Evolutionary conservation across 345 rosid genomes (phyloP).

Genomic region (Bruguiera sexangula): DNA sequence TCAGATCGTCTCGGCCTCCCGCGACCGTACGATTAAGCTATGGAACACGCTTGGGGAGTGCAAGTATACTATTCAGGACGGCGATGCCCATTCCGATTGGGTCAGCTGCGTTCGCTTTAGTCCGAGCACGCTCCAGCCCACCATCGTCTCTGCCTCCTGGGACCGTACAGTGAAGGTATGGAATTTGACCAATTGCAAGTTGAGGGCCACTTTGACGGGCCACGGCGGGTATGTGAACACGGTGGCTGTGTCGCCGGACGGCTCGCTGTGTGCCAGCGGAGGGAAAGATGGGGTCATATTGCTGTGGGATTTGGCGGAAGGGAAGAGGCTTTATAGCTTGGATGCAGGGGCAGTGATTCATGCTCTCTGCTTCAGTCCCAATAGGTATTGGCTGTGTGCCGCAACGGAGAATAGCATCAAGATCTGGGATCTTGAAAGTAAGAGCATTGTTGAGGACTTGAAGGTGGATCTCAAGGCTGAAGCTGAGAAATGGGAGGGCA

Average conservation of each 20-base stretch:
- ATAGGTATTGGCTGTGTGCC: conserved; percentile 98
- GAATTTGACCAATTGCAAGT: conserved; percentile 91
- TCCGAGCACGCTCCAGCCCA: conserved; percentile 72
- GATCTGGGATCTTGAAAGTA: conserved; percentile 99
- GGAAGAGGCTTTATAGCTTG: conserved; percentile 81
- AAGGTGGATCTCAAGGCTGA: conserved; percentile 96
- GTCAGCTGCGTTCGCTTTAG: conserved; percentile 94
- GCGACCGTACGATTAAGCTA: conserved; percentile 84
- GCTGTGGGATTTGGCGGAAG: conserved; percentile 97
- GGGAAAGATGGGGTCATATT: conserved; percentile 87
- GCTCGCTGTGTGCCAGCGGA: conserved; percentile 90
- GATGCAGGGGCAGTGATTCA: conserved; percentile 80
- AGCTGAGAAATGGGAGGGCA: conserved; percentile 75
- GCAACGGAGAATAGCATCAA: conserved; percentile 91
- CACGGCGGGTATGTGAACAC: conserved; percentile 86
- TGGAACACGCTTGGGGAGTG: conserved; percentile 99
- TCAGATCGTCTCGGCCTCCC: conserved; percentile 95
- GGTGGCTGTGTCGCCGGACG: conserved; percentile 92
- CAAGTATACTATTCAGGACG: conserved; percentile 88
- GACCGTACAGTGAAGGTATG: conserved; percentile 87
- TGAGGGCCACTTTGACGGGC: conserved; percentile 67
- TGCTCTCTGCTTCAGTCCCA: conserved; percentile 89
- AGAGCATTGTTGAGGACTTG: conserved; percentile 89
- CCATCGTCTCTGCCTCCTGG: conserved; percentile 92
- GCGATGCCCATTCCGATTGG: conserved; percentile 85